Evolutionary conservation across 2,329 filamentous ascomycete species (phyloP).

Genomic region (Coniochaeta sp.): DNA sequence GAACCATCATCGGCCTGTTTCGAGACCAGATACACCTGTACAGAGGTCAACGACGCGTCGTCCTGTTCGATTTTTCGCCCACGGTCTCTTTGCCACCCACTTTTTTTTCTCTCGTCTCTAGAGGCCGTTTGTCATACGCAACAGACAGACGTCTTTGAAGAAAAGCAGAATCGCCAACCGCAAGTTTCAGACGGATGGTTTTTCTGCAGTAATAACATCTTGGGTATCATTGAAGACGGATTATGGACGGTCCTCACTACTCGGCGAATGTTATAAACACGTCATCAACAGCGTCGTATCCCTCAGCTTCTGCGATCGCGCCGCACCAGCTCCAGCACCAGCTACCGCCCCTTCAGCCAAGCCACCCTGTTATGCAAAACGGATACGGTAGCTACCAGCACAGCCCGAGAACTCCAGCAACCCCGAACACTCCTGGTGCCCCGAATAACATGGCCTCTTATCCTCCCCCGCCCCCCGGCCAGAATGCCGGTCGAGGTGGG

Average conservation of each 20-base stretch:
- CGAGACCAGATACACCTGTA: neutral
- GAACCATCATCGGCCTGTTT: neutral
- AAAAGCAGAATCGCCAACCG: constrained; percentile 14
- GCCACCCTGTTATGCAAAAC: constrained; percentile 39
- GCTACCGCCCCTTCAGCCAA: constrained; percentile 45
- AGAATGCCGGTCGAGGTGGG: constrained; percentile 39
- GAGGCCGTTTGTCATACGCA: constrained; percentile 1
- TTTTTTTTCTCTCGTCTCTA: constrained; percentile 4
- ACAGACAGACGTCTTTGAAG: neutral
- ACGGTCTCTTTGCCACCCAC: neutral
- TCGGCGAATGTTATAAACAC: constrained; percentile 50
- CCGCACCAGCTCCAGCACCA: constrained; percentile 40
- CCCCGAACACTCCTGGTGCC: constrained; percentile 53
- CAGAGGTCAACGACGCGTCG: neutral
- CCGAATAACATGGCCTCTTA: constrained; percentile 46
- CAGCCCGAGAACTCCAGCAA: constrained; percentile 55
- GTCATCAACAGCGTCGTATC: constrained; percentile 36
- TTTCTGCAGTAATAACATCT: constrained; percentile 16
- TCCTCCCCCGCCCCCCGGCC: constrained; percentile 30
- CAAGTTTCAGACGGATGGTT: constrained; percentile 14
- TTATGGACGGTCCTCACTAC: constrained; percentile 49
- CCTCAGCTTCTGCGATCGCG: constrained; percentile 39
- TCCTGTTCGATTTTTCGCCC: neutral
- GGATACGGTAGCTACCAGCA: constrained; percentile 53
- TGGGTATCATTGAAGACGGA: constrained; percentile 28